Base-by-base conservation (phyloP, 352 stramenopile species). In the Stramenopiles sp. region DNA sequence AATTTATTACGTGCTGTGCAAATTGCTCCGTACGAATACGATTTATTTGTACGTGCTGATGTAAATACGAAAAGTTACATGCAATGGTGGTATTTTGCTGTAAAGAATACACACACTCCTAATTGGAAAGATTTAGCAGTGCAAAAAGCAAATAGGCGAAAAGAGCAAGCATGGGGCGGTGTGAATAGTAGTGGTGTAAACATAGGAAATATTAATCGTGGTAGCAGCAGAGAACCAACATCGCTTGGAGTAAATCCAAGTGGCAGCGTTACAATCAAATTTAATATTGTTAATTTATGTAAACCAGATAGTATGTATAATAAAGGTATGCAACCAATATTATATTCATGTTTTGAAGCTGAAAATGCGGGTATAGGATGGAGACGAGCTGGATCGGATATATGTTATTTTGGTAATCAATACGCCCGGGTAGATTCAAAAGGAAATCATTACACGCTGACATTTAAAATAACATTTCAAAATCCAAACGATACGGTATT, bases 1-100 rank as follows among this genome's bases (percentile, higher is more conserved):
- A 97, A 97, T 73, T 84, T 97, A 7, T 85, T 89, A n/a, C 82
- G 84, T 0, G 89, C 86, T 6, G 87, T 94, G 78, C 90, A 92
- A 65, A 86, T 92, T 6, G 92, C 89, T 0, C 81, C 88, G 30
- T 86, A 79, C 32, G 89, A 96, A 74, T 97, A 97, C 81, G 92
- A 97, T 43, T 84, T 97, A 6, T 84, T 95, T 6, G 78, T 97
- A 13, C 85, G 90, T 0, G 81, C 85, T 0, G 93, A 97, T 82
- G 79, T 93, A 31, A 89, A 96, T 81, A 95, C 89, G 7, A 83
- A 76, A 0, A 86, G 89, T 0, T 86, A 94, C 78, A 93, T 86
- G 81, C 90, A 97, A 83, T 97, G 93, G 93, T 97, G 97, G 78
- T 97, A 97, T 80, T 97, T 97, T 81, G 86, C 86, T 0, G 83